Base-by-base conservation (phyloP, 257 asterid species). In the Solanum bulbocastanum region DNA sequence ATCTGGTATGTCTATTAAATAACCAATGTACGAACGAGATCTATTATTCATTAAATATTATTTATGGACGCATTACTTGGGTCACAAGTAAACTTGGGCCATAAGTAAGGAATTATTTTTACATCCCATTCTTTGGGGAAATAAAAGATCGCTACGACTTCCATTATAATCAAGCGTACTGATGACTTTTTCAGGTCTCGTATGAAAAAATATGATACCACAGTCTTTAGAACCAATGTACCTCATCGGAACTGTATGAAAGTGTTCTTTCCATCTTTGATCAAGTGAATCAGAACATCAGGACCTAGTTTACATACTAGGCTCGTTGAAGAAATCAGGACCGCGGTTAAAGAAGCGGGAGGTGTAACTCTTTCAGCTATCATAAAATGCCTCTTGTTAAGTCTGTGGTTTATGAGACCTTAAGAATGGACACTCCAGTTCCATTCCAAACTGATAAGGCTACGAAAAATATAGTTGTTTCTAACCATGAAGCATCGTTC, bases 191-290 rank as follows among this genome's bases (percentile, higher is more conserved):
- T 92, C 89, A 81, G 32, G 46, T 68, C 88, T 56, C 93, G 95
- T 14, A 87, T 94, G 49, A 68, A 91, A 68, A 89, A 91, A 10
- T 83, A 93, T 75, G 69, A 90, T 32, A 92, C 96, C 58, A 92
- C 94, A 0, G 90, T 93, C 8, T 92, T 87, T 65, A 62, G 93
- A 65, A 74, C 79, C 79, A 92, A 92, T 78, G 88, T 83, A 85
- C 94, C 94, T 5, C 96, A 93, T n/a, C n/a, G n/a, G n/a, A n/a
- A n/a, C n/a, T n/a, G n/a, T 22, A 65, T 74, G 22, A 91, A 91
- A 52, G 73, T 88, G 2, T 42, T 90, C 2, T 91, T 87, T 84
- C 92, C 92, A 1, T 88, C 89, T 15, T 2, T 91, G 82, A 10
- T 91, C 5, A 91, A 90, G 68, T 90, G 88, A 44, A 86, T 91